Conservation (phyloP, 2,329 filamentous ascomycete species). For the Aspergillus carbonarius region DNA sequence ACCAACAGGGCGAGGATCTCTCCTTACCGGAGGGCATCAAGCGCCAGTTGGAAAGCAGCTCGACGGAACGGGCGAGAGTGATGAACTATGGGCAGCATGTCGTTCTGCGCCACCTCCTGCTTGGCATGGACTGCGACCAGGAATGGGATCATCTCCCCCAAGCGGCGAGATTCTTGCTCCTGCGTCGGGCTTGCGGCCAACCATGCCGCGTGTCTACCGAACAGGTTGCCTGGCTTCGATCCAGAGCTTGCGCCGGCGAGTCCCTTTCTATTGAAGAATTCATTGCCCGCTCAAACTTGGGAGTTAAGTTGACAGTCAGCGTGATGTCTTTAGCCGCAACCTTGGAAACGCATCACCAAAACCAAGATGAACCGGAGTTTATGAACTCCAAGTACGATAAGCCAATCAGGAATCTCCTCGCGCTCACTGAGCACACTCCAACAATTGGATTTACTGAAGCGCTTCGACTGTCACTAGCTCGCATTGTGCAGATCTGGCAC, state of each 20-base stretch:
- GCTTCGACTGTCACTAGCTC: constrained; percentile 41
- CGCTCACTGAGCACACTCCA: background rate
- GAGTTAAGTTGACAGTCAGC: constrained; percentile 34
- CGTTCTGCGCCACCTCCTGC: constrained; percentile 13
- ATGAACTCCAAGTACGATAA: constrained; percentile 23
- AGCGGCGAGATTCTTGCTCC: constrained; percentile 9
- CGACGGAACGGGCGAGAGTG: constrained; percentile 31
- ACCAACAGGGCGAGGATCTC: constrained; percentile 29
- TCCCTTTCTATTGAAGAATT: constrained; percentile 39
- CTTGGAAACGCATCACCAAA: constrained; percentile 9
- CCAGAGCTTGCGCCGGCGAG: constrained; percentile 30
- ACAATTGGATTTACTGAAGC: constrained; percentile 6
- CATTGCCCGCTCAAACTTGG: constrained; percentile 50
- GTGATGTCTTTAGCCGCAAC: constrained; percentile 25
- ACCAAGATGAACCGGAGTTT: constrained; percentile 17
- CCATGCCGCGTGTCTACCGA: constrained; percentile 39
- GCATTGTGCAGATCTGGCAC: constrained; percentile 29
- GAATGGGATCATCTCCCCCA: constrained; percentile 15
- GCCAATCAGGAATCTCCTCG: constrained; percentile 33
- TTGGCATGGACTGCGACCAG: constrained; percentile 14
- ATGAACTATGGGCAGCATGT: constrained; percentile 12
- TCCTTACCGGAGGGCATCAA: constrained; percentile 17
- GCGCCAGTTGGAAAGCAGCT: constrained; percentile 25
- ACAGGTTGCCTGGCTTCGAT: constrained; percentile 45
- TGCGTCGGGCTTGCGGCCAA: constrained; percentile 47